These are phyloP conservation scores for Penicillium expansum DNA, from an alignment of 2,329 filamentous ascomycete species.

Conservation along the genomic window DNA sequence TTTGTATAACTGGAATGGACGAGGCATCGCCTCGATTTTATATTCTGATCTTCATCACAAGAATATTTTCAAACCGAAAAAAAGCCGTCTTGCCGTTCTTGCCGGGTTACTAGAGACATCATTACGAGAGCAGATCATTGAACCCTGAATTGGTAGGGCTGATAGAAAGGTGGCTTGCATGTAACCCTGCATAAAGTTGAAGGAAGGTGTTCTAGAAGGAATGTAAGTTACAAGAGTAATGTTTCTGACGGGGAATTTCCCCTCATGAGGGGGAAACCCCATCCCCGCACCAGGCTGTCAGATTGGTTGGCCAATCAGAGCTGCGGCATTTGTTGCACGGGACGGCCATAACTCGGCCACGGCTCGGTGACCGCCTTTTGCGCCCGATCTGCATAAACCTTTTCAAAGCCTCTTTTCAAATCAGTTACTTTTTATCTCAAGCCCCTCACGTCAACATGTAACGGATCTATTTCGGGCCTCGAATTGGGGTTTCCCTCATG, in stretches of 20 bases:
- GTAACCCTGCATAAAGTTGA: too few species aligned
- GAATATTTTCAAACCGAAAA: not conserved
- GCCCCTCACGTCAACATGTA: not conserved
- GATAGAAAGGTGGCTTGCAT: not conserved
- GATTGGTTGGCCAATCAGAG: not conserved
- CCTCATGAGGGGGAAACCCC: slow-evolving; percentile 8
- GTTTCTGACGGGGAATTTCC: too few species aligned
- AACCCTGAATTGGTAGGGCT: not conserved
- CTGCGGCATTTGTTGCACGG: not conserved
- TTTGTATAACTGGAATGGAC: not conserved
- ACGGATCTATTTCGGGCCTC: not conserved
- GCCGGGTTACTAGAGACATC: not conserved
- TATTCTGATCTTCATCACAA: not conserved
- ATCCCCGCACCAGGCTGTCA: not conserved
- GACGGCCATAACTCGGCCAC: not conserved
- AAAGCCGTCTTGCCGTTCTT: not conserved
- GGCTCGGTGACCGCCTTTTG: not conserved
- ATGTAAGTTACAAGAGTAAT: not conserved
- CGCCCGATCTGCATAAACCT: not conserved
- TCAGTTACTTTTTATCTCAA: too few species aligned
- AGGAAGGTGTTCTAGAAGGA: too few species aligned
- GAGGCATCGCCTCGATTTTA: not conserved
- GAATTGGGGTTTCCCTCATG: not conserved
- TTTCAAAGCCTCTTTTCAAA: not conserved
- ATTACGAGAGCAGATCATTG: too few species aligned